phyloP scores from a whole-genome alignment of 2,329 filamentous ascomycete genomes.

The Phaeosphaeriaceae sp. region DNA sequence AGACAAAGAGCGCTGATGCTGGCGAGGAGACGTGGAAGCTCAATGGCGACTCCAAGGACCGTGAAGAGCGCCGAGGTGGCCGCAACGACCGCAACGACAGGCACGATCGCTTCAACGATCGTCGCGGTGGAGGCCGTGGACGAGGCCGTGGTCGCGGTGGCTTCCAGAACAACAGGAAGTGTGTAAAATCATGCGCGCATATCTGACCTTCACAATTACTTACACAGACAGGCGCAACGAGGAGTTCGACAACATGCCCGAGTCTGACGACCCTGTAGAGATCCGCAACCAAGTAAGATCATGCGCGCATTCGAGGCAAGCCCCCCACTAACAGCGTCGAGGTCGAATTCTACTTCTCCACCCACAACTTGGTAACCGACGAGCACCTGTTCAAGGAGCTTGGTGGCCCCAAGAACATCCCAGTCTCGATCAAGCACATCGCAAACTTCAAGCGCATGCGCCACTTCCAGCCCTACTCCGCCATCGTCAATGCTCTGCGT shows the following conservation, averaged over 20 bases:
- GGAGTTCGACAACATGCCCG: constrained; percentile 61
- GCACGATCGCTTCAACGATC: constrained; percentile 15
- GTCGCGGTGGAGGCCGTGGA: constrained; percentile 15
- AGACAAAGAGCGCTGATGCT: constrained; percentile 14
- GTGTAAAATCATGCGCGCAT: too few relatives aligned
- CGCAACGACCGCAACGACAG: constrained; percentile 24
- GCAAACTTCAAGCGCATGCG: constrained; percentile 95
- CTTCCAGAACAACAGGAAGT: constrained; percentile 30
- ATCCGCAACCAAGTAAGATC: constrained; percentile 80
- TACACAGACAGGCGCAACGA: constrained; percentile 28
- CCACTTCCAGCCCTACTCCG: constrained; percentile 86
- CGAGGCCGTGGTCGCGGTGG: constrained; percentile 20
- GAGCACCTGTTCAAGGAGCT: constrained; percentile 84
- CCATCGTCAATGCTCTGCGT: constrained; percentile 83
- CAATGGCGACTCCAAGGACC: constrained; percentile 24
- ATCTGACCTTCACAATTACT: constrained; percentile 12
- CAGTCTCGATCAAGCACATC: constrained; percentile 79
- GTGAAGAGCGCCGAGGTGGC: constrained; percentile 12
- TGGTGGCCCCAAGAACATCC: constrained; percentile 80
- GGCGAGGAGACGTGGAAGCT: constrained; percentile 28
- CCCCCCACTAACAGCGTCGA: constrained; percentile 49
- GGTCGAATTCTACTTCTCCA: constrained; percentile 96
- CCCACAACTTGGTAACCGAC: constrained; percentile 88
- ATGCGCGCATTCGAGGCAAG: background rate
- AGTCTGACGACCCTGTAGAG: constrained; percentile 78